Conservation (phyloP, 1,284 basidiomycete species). For the Mycena citricolor region DNA sequence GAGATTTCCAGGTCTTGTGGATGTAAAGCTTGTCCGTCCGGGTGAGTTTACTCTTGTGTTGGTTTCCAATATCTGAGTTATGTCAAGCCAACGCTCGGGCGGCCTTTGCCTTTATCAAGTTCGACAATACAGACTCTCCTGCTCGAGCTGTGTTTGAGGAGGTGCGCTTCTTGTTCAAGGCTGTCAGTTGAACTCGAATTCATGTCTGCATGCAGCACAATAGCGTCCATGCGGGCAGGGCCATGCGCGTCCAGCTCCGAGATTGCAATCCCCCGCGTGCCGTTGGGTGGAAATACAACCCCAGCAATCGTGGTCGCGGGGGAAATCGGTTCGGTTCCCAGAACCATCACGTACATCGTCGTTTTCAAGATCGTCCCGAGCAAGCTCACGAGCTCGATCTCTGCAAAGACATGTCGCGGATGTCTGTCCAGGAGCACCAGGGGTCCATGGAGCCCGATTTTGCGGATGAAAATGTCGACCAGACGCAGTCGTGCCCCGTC, state of each 20-base stretch:
- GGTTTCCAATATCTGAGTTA: slow-evolving; percentile 6
- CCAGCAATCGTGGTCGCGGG: slow-evolving; percentile 37
- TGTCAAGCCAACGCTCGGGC: slow-evolving; percentile 54
- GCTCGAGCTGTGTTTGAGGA: slow-evolving; percentile 61
- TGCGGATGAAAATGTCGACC: slow-evolving; percentile 10
- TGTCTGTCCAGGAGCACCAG: slow-evolving; percentile 9
- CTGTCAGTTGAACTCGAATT: slow-evolving; percentile 6
- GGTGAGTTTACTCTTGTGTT: slow-evolving; percentile 39
- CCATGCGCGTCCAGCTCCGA: slow-evolving; percentile 68
- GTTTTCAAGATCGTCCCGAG: slow-evolving; percentile 8
- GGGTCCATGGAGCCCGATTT: slow-evolving; percentile 4
- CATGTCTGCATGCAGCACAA: slow-evolving; percentile 53
- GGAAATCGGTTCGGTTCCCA: slow-evolving; percentile 30
- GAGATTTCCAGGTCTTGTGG: slow-evolving; percentile 62
- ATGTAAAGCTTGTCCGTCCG: slow-evolving; percentile 62
- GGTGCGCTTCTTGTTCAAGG: slow-evolving; percentile 36
- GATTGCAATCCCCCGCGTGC: slow-evolving; percentile 53
- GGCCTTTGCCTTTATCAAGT: slow-evolving; percentile 76
- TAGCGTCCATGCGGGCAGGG: slow-evolving; percentile 60
- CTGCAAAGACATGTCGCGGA: not conserved
- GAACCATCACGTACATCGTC: slow-evolving; percentile 23
- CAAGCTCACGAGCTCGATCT: not conserved
- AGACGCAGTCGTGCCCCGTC: slow-evolving; percentile 21
- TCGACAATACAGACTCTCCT: slow-evolving; percentile 57
- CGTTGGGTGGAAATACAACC: slow-evolving; percentile 41